A percentile compares a stretch with the other conserved stretches of the same genome.
These are phyloP conservation scores for Alternaria brassicae DNA, from an alignment of 2,329 filamentous ascomycete species.

Conservation along the genomic window DNA sequence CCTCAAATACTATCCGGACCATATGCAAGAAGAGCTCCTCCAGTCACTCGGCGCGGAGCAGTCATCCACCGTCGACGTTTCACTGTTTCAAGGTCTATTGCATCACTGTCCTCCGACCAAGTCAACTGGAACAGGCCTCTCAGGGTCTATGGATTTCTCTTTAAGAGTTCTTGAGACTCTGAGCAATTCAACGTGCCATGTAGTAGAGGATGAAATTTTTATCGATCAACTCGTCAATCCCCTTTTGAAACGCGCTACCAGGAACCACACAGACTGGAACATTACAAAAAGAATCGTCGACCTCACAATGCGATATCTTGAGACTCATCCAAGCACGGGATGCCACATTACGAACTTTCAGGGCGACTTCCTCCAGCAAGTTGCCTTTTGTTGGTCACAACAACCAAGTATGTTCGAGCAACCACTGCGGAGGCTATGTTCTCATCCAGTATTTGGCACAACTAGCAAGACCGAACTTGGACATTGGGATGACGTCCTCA, in stretches of 20 bases:
- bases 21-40: slow-evolving; percentile 22
- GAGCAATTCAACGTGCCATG: background rate
- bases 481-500: slow-evolving; percentile 13
- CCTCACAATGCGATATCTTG: slow-evolving; percentile 26
- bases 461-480: background rate
- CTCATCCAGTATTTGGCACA: slow-evolving; percentile 3
- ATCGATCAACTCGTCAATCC: slow-evolving; percentile 28
- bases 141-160: slow-evolving; percentile 40
- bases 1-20: slow-evolving; percentile 25
- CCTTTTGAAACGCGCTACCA: slow-evolving; percentile 30
- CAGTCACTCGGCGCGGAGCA: slow-evolving; percentile 10
- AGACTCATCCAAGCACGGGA: slow-evolving; percentile 15
- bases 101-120: slow-evolving; percentile 17
- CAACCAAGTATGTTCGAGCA: slow-evolving; percentile 30
- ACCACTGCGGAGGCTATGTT: slow-evolving; percentile 14
- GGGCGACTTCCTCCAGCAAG: slow-evolving; percentile 26
- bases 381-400: slow-evolving; percentile 35
- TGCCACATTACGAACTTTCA: slow-evolving; percentile 8
- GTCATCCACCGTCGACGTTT: background rate
- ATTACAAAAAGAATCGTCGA: slow-evolving; percentile 26
- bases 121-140: slow-evolving; percentile 20
- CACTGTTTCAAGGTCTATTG: slow-evolving; percentile 14
- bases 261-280: slow-evolving; percentile 24
- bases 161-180: slow-evolving; percentile 24
- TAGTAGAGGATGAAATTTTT: slow-evolving; percentile 17